Percentiles rank a stretch among this genome's conserved stretches.
These are phyloP conservation scores for Favolaschia claudopus DNA, from an alignment of 768 basidiomycete genomes.

Conservation along the genomic window DNA sequence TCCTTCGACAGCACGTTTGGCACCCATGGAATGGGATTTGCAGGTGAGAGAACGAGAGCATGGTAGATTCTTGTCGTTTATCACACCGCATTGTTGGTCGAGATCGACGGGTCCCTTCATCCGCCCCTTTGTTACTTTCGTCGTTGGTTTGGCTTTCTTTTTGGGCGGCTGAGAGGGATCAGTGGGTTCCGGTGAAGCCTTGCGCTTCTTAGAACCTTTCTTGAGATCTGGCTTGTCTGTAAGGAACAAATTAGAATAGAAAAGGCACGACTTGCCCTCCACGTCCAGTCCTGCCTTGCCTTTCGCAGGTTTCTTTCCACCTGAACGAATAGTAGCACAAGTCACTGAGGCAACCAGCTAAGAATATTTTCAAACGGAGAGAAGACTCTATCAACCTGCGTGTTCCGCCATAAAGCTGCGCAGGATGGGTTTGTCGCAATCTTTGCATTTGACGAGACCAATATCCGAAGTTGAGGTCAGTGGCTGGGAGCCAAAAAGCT, in stretches of 20 bases:
- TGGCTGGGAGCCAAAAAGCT: constrained; percentile 82
- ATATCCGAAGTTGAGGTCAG: constrained; percentile 65
- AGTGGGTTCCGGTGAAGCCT: constrained; percentile 74
- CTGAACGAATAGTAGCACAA: constrained; percentile 66
- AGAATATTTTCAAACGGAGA: not conserved
- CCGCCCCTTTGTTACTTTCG: constrained; percentile 81
- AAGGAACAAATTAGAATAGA: constrained; percentile 13
- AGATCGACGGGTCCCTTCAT: constrained; percentile 88
- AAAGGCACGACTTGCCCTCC: constrained; percentile 47
- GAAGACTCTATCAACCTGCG: constrained; percentile 56
- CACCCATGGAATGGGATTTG: constrained; percentile 97
- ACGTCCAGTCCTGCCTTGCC: constrained; percentile 53
- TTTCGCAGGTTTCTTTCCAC: constrained; percentile 62
- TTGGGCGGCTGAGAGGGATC: constrained; percentile 72
- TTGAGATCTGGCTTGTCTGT: constrained; percentile 38
- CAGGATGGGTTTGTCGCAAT: constrained; percentile 84
- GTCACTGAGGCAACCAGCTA: constrained; percentile 49
- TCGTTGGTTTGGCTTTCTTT: constrained; percentile 75
- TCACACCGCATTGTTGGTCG: constrained; percentile 95
- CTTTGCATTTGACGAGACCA: constrained; percentile 77
- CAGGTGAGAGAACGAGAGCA: constrained; percentile 97
- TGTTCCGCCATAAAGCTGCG: constrained; percentile 81
- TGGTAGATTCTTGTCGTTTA: constrained; percentile 92
- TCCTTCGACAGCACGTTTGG: constrained; percentile 90
- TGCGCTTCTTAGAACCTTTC: constrained; percentile 78